These are phyloP conservation scores for Artemisia tridentata DNA, from an alignment of 129 eudicot species.

Conservation along the genomic window DNA sequence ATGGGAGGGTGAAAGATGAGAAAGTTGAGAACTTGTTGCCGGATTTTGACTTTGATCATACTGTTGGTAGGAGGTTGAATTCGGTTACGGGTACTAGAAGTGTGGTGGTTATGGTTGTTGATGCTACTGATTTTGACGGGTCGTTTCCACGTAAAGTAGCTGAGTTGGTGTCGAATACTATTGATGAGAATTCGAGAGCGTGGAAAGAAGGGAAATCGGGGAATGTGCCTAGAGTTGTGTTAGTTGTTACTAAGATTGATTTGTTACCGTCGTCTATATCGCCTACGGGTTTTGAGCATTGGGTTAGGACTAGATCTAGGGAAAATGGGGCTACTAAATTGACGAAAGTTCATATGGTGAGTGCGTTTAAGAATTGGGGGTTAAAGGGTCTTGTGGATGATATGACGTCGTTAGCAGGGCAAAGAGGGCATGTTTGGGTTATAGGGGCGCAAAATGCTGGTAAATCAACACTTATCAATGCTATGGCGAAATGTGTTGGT, in stretches of 20 bases:
- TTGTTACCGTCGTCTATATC: conserved; percentile 63
- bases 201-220: conserved; percentile 96
- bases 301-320: conserved; percentile 84
- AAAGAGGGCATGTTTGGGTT: conserved; percentile 93
- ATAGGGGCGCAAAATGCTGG: conserved; percentile 99
- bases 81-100: conserved; percentile 57
- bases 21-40: conserved; percentile 77
- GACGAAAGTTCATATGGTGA: conserved; percentile 85
- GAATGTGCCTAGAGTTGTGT: conserved; percentile 75
- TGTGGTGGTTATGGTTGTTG: conserved; percentile 83
- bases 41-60: conserved; percentile 90
- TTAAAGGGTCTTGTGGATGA: conserved; percentile 79
- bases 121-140: conserved; percentile 89
- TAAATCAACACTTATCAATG: conserved; percentile 82
- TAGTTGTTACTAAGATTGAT: conserved; percentile 89
- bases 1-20: conserved; percentile 69
- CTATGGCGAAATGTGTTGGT: conserved; percentile 75
- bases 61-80: conserved; percentile 78
- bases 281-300: conserved; percentile 76
- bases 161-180: conserved; percentile 54
- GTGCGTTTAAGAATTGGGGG: conserved; percentile 90
- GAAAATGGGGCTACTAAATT: conserved; percentile 75
- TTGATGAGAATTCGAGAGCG: conserved; percentile 62
- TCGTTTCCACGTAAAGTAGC: conserved; percentile 77
- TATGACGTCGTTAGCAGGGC: conserved; percentile 72